A percentile compares a stretch with the other conserved stretches of the same genome.
Conservation (phyloP, 441 rosid species). For the Rhodomyrtus psidioides region DNA sequence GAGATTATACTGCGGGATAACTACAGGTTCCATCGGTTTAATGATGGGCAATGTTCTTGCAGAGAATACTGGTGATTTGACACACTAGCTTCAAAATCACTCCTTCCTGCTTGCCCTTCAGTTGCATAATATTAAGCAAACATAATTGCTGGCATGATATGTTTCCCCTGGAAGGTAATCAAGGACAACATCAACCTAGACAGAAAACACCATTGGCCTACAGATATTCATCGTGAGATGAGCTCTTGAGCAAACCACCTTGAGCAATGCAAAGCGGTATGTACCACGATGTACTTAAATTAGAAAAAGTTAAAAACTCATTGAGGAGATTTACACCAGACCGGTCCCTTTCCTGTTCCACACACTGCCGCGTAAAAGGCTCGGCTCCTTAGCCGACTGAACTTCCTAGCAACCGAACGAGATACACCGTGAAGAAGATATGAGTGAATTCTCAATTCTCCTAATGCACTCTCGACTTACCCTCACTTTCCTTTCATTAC, state of each 20-base stretch:
- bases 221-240: background rate
- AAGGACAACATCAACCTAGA: background rate
- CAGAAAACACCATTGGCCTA: background rate
- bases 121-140: background rate
- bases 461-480: background rate
- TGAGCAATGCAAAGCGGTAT: background rate
- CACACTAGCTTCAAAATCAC: background rate
- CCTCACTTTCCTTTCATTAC: background rate
- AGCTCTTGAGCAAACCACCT: background rate
- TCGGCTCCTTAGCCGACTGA: background rate
- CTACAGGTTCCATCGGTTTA: background rate
- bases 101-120: background rate
- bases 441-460: background rate
- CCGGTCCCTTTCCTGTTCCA: background rate
- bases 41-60: background rate
- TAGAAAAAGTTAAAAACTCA: background rate
- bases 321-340: background rate
- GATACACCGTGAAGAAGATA: background rate
- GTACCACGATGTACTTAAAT: background rate
- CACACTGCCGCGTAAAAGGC: background rate
- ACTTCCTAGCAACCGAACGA: background rate
- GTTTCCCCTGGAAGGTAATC: background rate
- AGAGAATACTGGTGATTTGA: background rate
- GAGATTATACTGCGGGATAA: background rate
- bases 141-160: background rate